These are phyloP conservation scores for Parathielavia hyrcaniae DNA, from an alignment of 495 filamentous ascomycete genomes.

Conservation along the genomic window DNA sequence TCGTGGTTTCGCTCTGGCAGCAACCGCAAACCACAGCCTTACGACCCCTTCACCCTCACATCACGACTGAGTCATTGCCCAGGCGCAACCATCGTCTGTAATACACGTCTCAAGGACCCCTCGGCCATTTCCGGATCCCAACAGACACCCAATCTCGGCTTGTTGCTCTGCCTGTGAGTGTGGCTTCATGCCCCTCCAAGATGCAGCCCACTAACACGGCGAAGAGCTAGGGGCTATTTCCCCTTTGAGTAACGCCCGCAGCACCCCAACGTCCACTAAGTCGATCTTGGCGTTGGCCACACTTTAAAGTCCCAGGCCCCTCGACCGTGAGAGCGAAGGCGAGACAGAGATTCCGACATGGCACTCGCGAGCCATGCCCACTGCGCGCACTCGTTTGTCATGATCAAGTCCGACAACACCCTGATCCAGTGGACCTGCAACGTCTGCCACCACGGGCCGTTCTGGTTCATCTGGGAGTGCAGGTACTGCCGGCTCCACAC, in stretches of 20 bases:
- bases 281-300: conserved; percentile 12
- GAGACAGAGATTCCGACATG: conserved; percentile 41
- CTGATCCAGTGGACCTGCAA: conserved; percentile 73
- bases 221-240: conserved; percentile 18
- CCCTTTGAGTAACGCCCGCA: conserved; percentile 16
- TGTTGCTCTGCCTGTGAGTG: conserved; percentile 11
- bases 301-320: not conserved
- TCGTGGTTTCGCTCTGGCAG: conserved; percentile 15
- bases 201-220: conserved; percentile 22
- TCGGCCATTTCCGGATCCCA: not conserved
- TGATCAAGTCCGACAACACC: conserved; percentile 71
- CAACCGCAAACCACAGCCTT: not conserved
- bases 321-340: not conserved
- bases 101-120: not conserved
- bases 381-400: conserved; percentile 65
- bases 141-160: not conserved
- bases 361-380: conserved; percentile 53
- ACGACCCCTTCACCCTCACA: not conserved
- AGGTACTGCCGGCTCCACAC: conserved; percentile 70
- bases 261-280: conserved; percentile 7
- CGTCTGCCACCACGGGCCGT: conserved; percentile 68
- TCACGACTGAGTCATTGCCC: not conserved
- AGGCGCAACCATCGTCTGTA: not conserved
- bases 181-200: conserved; percentile 1
- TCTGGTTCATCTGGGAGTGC: conserved; percentile 81